These are phyloP conservation scores for Alternaria conjuncta DNA, from an alignment of 2,329 filamentous ascomycete genomes.

Conservation along the genomic window DNA sequence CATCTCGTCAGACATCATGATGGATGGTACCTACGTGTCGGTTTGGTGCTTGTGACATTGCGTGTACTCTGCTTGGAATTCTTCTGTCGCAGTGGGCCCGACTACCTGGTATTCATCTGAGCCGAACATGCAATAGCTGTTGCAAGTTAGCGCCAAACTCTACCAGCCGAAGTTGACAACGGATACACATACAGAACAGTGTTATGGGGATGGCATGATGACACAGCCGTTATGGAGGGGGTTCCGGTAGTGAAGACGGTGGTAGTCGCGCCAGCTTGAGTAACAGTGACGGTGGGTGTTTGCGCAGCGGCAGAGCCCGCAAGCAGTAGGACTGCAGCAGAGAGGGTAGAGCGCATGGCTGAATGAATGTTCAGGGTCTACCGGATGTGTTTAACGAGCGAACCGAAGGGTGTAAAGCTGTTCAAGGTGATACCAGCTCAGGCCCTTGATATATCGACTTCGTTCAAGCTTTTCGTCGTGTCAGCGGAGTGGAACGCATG, in stretches of 20 bases:
- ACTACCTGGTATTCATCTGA: conserved; percentile 53
- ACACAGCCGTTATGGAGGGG: conserved; percentile 55
- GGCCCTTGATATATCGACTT: conserved; percentile 27
- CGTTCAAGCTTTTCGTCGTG: conserved; percentile 1
- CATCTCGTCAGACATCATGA: not conserved
- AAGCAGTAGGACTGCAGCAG: conserved; percentile 10
- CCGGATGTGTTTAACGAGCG: not conserved
- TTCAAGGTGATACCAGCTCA: conserved; percentile 10
- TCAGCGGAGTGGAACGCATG: conserved; percentile 12
- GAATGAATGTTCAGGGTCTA: conserved; percentile 21
- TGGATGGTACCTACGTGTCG: conserved; percentile 57
- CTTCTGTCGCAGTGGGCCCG: conserved; percentile 62
- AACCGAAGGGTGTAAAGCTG: not conserved
- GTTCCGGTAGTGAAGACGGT: conserved; percentile 7
- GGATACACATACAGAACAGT: conserved; percentile 49
- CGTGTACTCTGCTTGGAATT: conserved; percentile 67
- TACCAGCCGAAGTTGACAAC: not conserved
- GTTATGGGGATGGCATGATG: conserved; percentile 60
- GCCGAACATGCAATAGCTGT: conserved; percentile 54
- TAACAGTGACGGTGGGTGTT: conserved; percentile 11
- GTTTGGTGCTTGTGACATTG: conserved; percentile 68
- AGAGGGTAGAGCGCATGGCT: not conserved
- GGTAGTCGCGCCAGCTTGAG: conserved; percentile 5
- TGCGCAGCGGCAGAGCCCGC: conserved; percentile 25
- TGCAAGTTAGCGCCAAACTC: conserved; percentile 14